Conservation (phyloP, 2,329 filamentous ascomycete species). For the Verticillium nonalfalfae region DNA sequence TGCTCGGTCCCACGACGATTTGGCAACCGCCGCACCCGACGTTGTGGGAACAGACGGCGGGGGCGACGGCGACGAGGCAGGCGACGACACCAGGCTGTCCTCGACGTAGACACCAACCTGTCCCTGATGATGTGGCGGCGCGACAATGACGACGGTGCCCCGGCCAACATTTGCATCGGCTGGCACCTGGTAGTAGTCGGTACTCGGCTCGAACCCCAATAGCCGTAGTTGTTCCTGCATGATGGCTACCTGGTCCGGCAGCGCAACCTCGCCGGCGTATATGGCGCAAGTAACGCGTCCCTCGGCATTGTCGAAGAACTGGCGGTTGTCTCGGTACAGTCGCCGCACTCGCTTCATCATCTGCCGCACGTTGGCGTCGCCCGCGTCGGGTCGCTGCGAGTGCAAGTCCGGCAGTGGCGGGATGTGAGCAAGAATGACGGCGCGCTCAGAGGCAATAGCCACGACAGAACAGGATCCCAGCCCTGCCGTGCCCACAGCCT, state of each 20-base stretch:
- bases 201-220: neutral
- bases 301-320: neutral
- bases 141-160: neutral
- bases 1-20: too few species aligned
- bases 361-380: neutral
- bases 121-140: neutral
- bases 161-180: neutral
- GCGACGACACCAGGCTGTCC: neutral
- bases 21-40: neutral
- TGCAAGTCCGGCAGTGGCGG: neutral
- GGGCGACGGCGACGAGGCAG: neutral
- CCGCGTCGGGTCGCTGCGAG: neutral
- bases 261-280: neutral
- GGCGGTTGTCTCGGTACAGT: neutral
- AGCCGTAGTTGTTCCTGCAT: neutral
- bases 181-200: neutral
- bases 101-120: neutral
- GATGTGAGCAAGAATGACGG: neutral
- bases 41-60: neutral
- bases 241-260: neutral
- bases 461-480: neutral
- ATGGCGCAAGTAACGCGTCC: neutral
- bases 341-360: neutral
- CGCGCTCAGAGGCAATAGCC: conserved; percentile 43
- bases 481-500: neutral